phyloP scores from a whole-genome alignment of 768 basidiomycete genomes.

The Termitomyces sp. region DNA sequence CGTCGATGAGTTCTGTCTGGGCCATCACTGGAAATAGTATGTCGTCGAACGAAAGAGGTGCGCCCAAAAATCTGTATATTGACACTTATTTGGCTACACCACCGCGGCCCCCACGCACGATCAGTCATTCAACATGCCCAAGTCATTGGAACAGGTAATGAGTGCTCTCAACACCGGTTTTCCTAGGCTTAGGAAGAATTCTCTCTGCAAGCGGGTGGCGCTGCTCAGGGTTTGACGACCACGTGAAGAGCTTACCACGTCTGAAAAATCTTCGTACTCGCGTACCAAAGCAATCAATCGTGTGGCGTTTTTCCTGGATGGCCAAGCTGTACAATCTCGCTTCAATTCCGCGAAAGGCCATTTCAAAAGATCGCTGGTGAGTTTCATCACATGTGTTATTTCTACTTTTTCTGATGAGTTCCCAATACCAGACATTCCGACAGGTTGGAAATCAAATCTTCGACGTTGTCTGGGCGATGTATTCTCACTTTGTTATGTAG shows the following conservation, averaged over 20 bases:
- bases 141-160: not conserved
- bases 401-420: slow-evolving; percentile 35
- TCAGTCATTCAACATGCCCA: too few relatives aligned
- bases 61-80: slow-evolving; percentile 14
- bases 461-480: slow-evolving; percentile 55
- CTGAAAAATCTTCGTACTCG: too few relatives aligned
- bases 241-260: too few relatives aligned
- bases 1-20: slow-evolving; percentile 56
- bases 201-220: slow-evolving; percentile 53
- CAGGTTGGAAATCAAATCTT: slow-evolving; percentile 84
- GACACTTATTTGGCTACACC: slow-evolving; percentile 12
- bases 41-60: not conserved
- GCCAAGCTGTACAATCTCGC: slow-evolving; percentile 59
- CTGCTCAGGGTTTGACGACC: slow-evolving; percentile 18
- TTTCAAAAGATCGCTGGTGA: slow-evolving; percentile 67
- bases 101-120: too few relatives aligned
- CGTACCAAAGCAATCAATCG: too few relatives aligned
- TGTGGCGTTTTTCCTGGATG: too few relatives aligned
- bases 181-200: slow-evolving; percentile 56
- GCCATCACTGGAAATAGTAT: slow-evolving; percentile 28
- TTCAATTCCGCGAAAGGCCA: slow-evolving; percentile 70
- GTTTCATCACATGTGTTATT: slow-evolving; percentile 12
- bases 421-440: slow-evolving; percentile 73
- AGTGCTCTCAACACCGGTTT: slow-evolving; percentile 61
- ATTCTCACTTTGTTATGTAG: slow-evolving; percentile 30